These are phyloP conservation scores for Lasiosphaeria ovina DNA, from an alignment of 495 filamentous ascomycete species.

Conservation along the genomic window DNA sequence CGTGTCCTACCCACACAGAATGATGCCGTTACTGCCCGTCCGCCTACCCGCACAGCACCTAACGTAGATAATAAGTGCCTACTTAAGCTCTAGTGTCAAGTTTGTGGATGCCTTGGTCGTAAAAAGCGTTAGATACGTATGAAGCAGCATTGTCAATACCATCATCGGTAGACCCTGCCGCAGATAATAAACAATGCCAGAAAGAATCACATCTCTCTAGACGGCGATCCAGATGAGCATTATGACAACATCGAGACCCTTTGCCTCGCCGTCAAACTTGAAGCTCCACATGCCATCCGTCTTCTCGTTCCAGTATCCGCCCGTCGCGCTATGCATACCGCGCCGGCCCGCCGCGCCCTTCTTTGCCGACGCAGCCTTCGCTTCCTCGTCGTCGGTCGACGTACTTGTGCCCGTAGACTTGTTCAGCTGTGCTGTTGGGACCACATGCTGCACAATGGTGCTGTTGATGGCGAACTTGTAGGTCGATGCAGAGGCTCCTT, in stretches of 20 bases:
- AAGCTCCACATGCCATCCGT: slow-evolving; percentile 97
- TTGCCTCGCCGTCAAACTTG: slow-evolving; percentile 84
- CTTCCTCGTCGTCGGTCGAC: slow-evolving; percentile 40
- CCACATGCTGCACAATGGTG: slow-evolving; percentile 92
- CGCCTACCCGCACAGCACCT: too few species aligned
- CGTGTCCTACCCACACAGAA: too few species aligned
- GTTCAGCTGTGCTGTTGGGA: slow-evolving; percentile 54
- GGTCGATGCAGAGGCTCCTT: slow-evolving; percentile 44
- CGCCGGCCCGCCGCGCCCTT: slow-evolving; percentile 70
- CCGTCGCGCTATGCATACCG: slow-evolving; percentile 94
- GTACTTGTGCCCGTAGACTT: slow-evolving; percentile 45
- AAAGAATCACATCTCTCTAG: slow-evolving; percentile 20
- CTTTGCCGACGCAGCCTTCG: slow-evolving; percentile 46
- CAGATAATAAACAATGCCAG: too few species aligned
- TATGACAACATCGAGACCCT: slow-evolving; percentile 88
- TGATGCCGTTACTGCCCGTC: too few species aligned
- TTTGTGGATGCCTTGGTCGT: too few species aligned
- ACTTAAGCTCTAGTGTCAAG: too few species aligned
- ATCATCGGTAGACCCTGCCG: too few species aligned
- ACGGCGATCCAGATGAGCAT: slow-evolving; percentile 85
- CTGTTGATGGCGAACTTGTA: slow-evolving; percentile 96
- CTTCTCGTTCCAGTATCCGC: slow-evolving; percentile 96
- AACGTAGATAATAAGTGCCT: too few species aligned
- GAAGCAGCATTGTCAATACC: too few species aligned
- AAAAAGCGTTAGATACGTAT: too few species aligned